A percentile compares a stretch with the other conserved stretches of the same genome.
Evolutionary conservation across 768 basidiomycete species (phyloP).

Genomic region (Gloeopeniophorella convolvens): DNA sequence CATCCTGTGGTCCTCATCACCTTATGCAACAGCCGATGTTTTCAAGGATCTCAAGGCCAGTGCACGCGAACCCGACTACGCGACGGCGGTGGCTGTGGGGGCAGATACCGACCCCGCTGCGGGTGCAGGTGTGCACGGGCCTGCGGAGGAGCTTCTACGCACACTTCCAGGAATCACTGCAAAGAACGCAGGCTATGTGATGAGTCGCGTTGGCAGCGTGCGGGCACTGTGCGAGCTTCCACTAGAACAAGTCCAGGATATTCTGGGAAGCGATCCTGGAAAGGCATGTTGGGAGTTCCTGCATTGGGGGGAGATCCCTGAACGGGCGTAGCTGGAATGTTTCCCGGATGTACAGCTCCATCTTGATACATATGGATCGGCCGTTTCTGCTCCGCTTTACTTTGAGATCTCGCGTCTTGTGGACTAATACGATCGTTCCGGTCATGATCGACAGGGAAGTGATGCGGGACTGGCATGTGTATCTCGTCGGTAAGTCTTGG

Average conservation of each 20-base stretch:
- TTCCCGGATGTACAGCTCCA: too few relatives aligned
- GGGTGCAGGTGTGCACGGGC: constrained; percentile 62
- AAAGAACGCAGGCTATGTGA: constrained; percentile 82
- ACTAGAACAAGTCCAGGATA: constrained; percentile 55
- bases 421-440: too few relatives aligned
- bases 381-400: too few relatives aligned
- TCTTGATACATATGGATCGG: too few relatives aligned
- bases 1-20: constrained; percentile 97
- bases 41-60: constrained; percentile 87
- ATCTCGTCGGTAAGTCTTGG: too few relatives aligned
- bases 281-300: constrained; percentile 78
- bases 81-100: constrained; percentile 71
- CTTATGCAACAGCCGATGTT: constrained; percentile 85
- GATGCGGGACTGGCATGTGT: too few relatives aligned
- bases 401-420: too few relatives aligned
- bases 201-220: constrained; percentile 73
- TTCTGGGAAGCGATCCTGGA: constrained; percentile 78
- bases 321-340: neutral
- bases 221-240: constrained; percentile 64
- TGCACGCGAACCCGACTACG: constrained; percentile 72
- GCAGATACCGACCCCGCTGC: constrained; percentile 66
- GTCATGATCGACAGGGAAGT: too few relatives aligned
- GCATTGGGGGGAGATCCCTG: constrained; percentile 51
- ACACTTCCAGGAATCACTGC: constrained; percentile 78
- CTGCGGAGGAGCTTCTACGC: constrained; percentile 78